phyloP scores from a whole-genome alignment of 176 grass and related monocot species.

The Carex pumila region DNA sequence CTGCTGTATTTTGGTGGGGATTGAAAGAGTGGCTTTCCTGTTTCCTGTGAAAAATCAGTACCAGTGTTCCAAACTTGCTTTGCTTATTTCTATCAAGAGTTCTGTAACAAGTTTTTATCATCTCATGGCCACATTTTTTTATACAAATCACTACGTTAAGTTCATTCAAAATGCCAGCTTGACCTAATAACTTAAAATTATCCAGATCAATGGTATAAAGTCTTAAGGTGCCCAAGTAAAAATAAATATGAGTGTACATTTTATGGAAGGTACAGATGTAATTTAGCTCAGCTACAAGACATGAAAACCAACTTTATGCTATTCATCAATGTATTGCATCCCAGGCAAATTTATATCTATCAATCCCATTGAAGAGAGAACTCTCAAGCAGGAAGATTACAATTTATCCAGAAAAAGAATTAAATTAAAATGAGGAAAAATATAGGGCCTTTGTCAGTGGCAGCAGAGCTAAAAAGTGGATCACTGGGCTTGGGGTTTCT shows the following conservation, averaged over 20 bases:
- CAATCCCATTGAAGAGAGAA: background rate
- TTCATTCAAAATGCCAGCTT: background rate
- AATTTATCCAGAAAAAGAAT: background rate
- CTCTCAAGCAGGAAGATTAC: conserved; percentile 12
- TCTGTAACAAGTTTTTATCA: background rate
- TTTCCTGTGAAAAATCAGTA: conserved; percentile 6
- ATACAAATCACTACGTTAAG: background rate
- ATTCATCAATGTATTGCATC: background rate
- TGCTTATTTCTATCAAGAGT: conserved; percentile 6
- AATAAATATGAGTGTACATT: background rate
- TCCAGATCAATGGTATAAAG: background rate
- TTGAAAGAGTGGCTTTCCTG: background rate
- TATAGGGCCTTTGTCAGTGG: background rate
- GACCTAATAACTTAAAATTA: background rate
- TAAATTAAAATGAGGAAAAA: background rate
- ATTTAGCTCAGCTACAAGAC: background rate
- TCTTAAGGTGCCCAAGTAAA: background rate
- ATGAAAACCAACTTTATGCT: background rate
- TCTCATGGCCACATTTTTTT: background rate
- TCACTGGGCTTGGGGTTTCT: conserved; percentile 51
- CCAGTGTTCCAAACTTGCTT: background rate
- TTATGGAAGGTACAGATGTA: background rate
- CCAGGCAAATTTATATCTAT: background rate
- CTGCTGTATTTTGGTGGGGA: background rate
- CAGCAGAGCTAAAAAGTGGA: background rate